A percentile compares a stretch with the other conserved stretches of the same genome.
Evolutionary conservation across 768 basidiomycete species (phyloP).

Genomic region (Mycena vulgaris): DNA sequence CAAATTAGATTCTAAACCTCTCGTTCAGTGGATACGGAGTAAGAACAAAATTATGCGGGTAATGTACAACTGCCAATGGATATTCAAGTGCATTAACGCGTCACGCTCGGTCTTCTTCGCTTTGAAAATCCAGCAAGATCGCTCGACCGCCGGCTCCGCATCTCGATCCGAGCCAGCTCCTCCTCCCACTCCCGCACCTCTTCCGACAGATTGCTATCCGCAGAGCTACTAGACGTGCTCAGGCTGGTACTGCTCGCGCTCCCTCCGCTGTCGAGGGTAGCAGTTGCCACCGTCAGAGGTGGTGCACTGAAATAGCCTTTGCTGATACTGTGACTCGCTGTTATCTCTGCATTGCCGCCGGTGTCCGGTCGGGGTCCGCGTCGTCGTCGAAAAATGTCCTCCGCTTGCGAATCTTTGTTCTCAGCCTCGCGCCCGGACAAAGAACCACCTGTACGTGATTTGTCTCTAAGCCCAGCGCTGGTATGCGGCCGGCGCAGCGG

Average conservation of each 20-base stretch:
- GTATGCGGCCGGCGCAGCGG: conserved; percentile 75
- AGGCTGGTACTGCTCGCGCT: conserved; percentile 55
- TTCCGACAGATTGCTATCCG: conserved; percentile 47
- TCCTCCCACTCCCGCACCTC: conserved; percentile 83
- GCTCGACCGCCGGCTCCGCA: conserved; percentile 67
- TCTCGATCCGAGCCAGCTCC: conserved; percentile 81
- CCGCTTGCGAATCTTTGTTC: conserved; percentile 10
- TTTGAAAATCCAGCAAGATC: conserved; percentile 63
- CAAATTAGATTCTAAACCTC: too few relatives aligned
- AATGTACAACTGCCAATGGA: conserved; percentile 18
- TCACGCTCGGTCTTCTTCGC: conserved; percentile 42
- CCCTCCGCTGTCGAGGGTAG: conserved; percentile 27
- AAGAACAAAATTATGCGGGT: conserved; percentile 17
- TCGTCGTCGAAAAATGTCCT: conserved; percentile 23
- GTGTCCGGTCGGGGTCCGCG: conserved; percentile 22
- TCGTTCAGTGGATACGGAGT: too few relatives aligned
- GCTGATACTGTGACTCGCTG: conserved; percentile 20
- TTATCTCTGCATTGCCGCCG: neutral
- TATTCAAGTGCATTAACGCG: conserved; percentile 2
- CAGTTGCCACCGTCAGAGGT: conserved; percentile 42
- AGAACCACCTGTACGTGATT: conserved; percentile 49
- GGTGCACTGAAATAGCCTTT: conserved; percentile 22
- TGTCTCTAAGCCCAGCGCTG: conserved; percentile 80
- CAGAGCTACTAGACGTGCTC: conserved; percentile 49
- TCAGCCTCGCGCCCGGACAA: conserved; percentile 28